These are phyloP conservation scores for Monosporascus sp. DNA, from an alignment of 2,329 filamentous ascomycete species.

Conservation along the genomic window DNA sequence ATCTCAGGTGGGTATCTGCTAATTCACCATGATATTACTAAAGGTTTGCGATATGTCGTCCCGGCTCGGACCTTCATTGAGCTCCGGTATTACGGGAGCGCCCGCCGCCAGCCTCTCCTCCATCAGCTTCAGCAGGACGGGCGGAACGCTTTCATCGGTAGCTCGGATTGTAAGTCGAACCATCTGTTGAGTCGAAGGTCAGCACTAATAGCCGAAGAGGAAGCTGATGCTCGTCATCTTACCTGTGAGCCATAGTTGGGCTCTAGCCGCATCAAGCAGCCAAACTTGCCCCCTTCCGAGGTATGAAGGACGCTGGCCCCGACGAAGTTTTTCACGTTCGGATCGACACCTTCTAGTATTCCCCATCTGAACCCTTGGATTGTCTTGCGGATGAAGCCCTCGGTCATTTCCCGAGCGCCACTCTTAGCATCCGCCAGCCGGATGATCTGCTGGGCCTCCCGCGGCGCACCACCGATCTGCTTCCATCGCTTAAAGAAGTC, in stretches of 20 bases:
- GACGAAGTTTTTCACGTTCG: conserved; percentile 89
- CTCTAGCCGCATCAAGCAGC: conserved; percentile 87
- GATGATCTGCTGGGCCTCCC: conserved; percentile 87
- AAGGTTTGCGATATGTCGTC: conserved; percentile 52
- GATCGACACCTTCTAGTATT: conserved; percentile 78
- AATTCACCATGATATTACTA: conserved; percentile 49
- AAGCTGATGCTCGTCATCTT: conserved; percentile 31
- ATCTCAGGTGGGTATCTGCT: conserved; percentile 10
- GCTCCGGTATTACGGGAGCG: conserved; percentile 35
- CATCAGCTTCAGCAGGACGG: conserved; percentile 78
- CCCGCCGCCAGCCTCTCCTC: conserved; percentile 69
- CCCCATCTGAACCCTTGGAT: conserved; percentile 89
- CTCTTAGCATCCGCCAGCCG: conserved; percentile 52
- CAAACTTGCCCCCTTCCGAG: conserved; percentile 81
- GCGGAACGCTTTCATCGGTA: conserved; percentile 84
- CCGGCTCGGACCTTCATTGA: conserved; percentile 36
- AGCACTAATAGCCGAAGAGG: neutral
- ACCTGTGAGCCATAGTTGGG: conserved; percentile 91
- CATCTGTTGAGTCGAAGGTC: conserved; percentile 53
- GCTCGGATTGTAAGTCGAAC: conserved; percentile 89
- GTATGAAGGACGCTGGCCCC: conserved; percentile 84
- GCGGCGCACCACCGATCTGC: conserved; percentile 84
- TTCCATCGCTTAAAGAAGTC: conserved; percentile 99
- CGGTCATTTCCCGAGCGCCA: conserved; percentile 59
- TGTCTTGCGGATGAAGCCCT: conserved; percentile 64